phyloP scores from a whole-genome alignment of 176 grass and related monocot genomes.

The Aegilops speltoides region DNA sequence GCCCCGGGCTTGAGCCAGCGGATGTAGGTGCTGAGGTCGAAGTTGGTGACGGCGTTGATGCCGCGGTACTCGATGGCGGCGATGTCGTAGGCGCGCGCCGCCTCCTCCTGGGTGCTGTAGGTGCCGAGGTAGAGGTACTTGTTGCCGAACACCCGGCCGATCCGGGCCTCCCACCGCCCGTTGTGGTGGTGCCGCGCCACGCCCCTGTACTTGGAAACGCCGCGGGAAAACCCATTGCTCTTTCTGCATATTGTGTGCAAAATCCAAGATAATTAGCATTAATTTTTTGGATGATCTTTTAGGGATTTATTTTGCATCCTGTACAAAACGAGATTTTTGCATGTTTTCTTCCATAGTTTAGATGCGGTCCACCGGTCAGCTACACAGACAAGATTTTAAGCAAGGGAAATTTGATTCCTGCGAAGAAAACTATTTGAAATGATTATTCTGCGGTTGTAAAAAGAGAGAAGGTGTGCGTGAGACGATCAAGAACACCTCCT shows the following conservation, averaged over 20 bases:
- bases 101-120: conserved; percentile 68
- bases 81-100: conserved; percentile 73
- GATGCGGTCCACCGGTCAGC: too few species aligned
- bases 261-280: background rate
- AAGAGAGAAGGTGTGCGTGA: too few species aligned
- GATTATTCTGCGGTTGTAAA: too few species aligned
- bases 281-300: too few species aligned
- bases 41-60: conserved; percentile 80
- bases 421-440: too few species aligned
- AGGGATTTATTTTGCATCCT: too few species aligned
- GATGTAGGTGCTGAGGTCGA: conserved; percentile 78
- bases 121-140: conserved; percentile 85
- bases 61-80: conserved; percentile 77
- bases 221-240: conserved; percentile 74
- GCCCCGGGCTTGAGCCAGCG: conserved; percentile 60
- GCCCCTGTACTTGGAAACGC: conserved; percentile 75
- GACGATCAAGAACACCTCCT: too few species aligned
- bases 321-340: too few species aligned
- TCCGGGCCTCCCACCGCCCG: conserved; percentile 67
- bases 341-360: too few species aligned
- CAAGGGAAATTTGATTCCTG: too few species aligned
- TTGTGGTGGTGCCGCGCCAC: conserved; percentile 83
- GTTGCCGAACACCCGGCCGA: conserved; percentile 72
- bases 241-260: conserved; percentile 39
- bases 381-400: too few species aligned